Conservation (phyloP, 1,284 basidiomycete species). For the Laetiporus sulphureus region DNA sequence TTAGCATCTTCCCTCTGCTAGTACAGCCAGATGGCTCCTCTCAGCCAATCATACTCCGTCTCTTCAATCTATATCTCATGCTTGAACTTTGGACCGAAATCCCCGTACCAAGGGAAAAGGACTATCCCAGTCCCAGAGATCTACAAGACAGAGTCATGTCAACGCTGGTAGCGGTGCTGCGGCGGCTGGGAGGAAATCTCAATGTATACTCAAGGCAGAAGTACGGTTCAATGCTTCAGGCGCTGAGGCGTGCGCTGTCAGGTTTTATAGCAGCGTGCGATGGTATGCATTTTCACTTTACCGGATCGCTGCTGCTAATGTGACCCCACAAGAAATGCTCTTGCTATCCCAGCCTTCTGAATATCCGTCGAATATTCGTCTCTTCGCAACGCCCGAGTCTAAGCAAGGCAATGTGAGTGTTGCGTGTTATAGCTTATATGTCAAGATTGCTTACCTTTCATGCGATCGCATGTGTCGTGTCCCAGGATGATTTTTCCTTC, state of each 20-base stretch:
- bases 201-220: slow-evolving; percentile 25
- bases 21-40: no score
- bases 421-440: no score
- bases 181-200: slow-evolving; percentile 32
- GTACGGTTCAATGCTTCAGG: slow-evolving; percentile 33
- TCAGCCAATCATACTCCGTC: slow-evolving; percentile 40
- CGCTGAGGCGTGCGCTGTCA: slow-evolving; percentile 35
- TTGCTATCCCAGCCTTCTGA: background rate
- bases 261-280: slow-evolving; percentile 26
- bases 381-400: no score
- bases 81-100: slow-evolving; percentile 53
- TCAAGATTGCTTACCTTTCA: no score
- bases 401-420: no score
- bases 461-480: no score
- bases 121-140: slow-evolving; percentile 32
- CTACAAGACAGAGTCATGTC: slow-evolving; percentile 31
- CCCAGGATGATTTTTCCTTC: background rate
- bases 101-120: slow-evolving; percentile 28
- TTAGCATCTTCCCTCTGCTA: no score
- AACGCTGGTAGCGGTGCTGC: slow-evolving; percentile 30
- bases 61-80: slow-evolving; percentile 46
- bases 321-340: slow-evolving; percentile 3
- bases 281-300: slow-evolving; percentile 5
- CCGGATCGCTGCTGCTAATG: background rate
- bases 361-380: no score